Evolutionary conservation across 2,329 filamentous ascomycete species (phyloP).

Genomic region (Xylariomycetidae sp.): DNA sequence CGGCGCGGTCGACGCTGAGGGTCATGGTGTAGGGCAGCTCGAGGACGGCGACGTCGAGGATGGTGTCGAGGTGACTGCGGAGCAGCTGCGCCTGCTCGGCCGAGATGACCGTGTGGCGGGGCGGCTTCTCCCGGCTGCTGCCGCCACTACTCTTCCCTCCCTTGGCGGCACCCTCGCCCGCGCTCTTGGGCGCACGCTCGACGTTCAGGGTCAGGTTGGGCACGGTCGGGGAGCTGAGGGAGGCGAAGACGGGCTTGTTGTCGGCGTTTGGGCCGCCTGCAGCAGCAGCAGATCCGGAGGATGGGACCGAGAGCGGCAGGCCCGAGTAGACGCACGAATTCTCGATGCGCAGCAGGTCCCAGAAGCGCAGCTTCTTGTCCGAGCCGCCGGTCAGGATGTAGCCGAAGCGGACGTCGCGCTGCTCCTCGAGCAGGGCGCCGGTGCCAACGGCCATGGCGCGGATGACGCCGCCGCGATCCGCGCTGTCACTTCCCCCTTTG

Average conservation of each 20-base stretch:
- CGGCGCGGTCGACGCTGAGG: conserved; percentile 80
- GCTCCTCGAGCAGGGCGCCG: conserved; percentile 63
- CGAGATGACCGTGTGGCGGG: conserved; percentile 78
- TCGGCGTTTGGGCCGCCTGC: conserved; percentile 55
- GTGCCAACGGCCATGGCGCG: conserved; percentile 68
- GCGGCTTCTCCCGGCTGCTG: conserved; percentile 39
- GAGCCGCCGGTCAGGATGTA: conserved; percentile 85
- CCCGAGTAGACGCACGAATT: conserved; percentile 78
- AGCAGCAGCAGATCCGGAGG: no score
- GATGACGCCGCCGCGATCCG: conserved; percentile 59
- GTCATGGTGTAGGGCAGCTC: conserved; percentile 91
- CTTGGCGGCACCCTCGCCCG: conserved; percentile 19
- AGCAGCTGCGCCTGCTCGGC: conserved; percentile 81
- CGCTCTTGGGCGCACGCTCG: conserved; percentile 48
- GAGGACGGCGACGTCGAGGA: conserved; percentile 82
- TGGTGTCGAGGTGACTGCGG: conserved; percentile 78
- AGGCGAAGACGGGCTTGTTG: conserved; percentile 62
- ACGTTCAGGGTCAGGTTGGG: conserved; percentile 53
- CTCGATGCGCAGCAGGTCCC: conserved; percentile 78
- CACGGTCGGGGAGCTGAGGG: conserved; percentile 46
- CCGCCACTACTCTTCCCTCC: conserved; percentile 17
- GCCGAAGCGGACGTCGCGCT: conserved; percentile 66
- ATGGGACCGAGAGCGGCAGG: conserved; percentile 47
- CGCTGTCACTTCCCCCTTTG: conserved; percentile 29
- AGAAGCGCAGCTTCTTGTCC: conserved; percentile 88